Conservation (phyloP, 257 asterid genomes). For the Anisodus acutangulus region DNA sequence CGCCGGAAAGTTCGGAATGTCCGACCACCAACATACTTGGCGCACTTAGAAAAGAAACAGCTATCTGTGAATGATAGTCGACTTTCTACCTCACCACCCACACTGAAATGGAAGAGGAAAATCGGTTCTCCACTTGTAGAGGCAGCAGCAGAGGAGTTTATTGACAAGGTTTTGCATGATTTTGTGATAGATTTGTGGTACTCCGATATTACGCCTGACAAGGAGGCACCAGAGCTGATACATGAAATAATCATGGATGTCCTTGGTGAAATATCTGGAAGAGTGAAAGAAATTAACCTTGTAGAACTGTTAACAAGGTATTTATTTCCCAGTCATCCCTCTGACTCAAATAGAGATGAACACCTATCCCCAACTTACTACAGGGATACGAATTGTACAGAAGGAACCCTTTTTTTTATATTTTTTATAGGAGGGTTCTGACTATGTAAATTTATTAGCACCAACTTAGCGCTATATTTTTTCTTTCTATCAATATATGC, state of each 20-base stretch:
- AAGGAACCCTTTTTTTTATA: neutral
- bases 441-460: neutral
- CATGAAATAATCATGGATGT: constrained; percentile 78
- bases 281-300: constrained; percentile 86
- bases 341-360: constrained; percentile 21
- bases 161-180: constrained; percentile 79
- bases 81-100: constrained; percentile 61
- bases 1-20: constrained; percentile 68
- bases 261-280: constrained; percentile 83
- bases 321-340: constrained; percentile 22
- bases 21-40: constrained; percentile 63
- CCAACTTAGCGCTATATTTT: neutral
- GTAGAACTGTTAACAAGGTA: constrained; percentile 93
- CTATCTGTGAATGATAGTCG: constrained; percentile 87
- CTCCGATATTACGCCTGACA: constrained; percentile 88
- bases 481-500: constrained; percentile 6
- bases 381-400: neutral
- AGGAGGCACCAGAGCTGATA: constrained; percentile 83
- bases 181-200: constrained; percentile 92
- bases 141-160: constrained; percentile 82
- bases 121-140: constrained; percentile 81
- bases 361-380: constrained; percentile 19
- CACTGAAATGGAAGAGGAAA: constrained; percentile 90
- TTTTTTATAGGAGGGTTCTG: neutral
- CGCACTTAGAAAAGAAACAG: constrained; percentile 91